Base-by-base conservation (phyloP, 1,284 basidiomycete genomes). In the Rhodofomes roseus region DNA sequence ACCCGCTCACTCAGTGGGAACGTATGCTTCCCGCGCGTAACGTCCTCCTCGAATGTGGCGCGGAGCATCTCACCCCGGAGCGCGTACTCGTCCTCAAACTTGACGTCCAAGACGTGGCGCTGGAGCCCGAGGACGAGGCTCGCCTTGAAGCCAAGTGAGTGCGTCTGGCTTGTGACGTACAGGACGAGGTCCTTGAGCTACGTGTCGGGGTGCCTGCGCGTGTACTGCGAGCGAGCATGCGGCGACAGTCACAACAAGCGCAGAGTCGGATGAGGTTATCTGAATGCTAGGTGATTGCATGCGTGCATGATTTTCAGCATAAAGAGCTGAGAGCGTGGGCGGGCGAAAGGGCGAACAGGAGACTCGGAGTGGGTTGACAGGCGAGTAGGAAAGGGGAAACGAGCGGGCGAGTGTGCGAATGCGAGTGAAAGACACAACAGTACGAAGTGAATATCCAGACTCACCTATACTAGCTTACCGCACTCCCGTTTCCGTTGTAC, bases 151-250 rank as follows among this genome's bases (percentile, higher is more conserved):
- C 90, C 96, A 4, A 96, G 77, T 1, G 91, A 93, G 73, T 97
- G 95, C 0, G 95, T 97, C 72, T 98, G 94, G 0, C 92, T 91
- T 0, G 93, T 94, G 0, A 90, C 92, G 70, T 97, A 96, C 59
- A 98, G 84, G 9, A 98, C 81, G n/a, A 98, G 76, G n/a, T 90
- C 83, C 58, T 88, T 81, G 3, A 80, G 66, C n/a, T 79, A 74
- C 18, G 76, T 73, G 1, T 78, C 75, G 0, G 87, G 84, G 63
- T 87, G 72, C 31, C 72, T 63, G 7, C 73, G 73, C 46, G 78
- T 72, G 65, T 83, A 83, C 56, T 81, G 70, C 65, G 84, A 77
- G 63, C 96, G 84, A n/a, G n/a, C n/a, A n/a, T 0, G 96, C 96
- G 0, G 91, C 94, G 25, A 96, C 91, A 6, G 89, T 79, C 4